Percentiles rank a stretch among this genome's conserved stretches.
Evolutionary conservation across 2,329 filamentous ascomycete genomes (phyloP).

Genomic region (Chaetomium olivaceum): DNA sequence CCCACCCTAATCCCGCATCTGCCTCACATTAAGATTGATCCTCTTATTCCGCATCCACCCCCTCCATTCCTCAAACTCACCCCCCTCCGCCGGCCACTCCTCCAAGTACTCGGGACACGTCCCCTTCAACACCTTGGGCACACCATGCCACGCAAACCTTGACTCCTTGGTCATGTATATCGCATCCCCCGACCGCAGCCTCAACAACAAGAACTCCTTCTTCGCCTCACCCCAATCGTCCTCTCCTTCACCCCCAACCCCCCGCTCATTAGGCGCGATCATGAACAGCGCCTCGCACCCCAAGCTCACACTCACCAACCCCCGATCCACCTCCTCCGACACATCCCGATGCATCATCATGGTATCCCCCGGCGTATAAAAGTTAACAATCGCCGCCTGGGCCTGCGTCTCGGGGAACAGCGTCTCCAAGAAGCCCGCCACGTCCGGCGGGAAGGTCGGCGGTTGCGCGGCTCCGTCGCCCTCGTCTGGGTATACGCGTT

Average conservation of each 20-base stretch:
- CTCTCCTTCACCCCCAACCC: background rate
- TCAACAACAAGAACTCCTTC: slow-evolving; percentile 59
- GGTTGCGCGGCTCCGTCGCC: slow-evolving; percentile 46
- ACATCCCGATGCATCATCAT: slow-evolving; percentile 93
- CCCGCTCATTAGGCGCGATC: slow-evolving; percentile 66
- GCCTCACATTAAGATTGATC: slow-evolving; percentile 88
- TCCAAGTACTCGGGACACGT: slow-evolving; percentile 76
- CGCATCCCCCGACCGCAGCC: slow-evolving; percentile 80
- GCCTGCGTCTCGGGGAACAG: slow-evolving; percentile 77
- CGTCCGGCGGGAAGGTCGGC: slow-evolving; percentile 73
- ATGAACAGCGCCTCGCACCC: slow-evolving; percentile 91
- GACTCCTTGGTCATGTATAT: slow-evolving; percentile 84
- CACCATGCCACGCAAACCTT: slow-evolving; percentile 91
- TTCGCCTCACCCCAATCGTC: slow-evolving; percentile 40
- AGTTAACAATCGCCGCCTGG: slow-evolving; percentile 90
- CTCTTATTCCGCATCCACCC: slow-evolving; percentile 89
- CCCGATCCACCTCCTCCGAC: slow-evolving; percentile 76
- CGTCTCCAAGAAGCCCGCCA: slow-evolving; percentile 64
- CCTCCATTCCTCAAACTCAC: slow-evolving; percentile 66
- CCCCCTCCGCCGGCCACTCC: slow-evolving; percentile 69
- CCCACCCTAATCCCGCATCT: slow-evolving; percentile 64
- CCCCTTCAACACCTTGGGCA: slow-evolving; percentile 77
- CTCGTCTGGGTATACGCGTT: slow-evolving; percentile 69
- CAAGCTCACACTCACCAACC: slow-evolving; percentile 81
- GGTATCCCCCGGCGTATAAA: slow-evolving; percentile 88